Evolutionary conservation across 2,329 filamentous ascomycete genomes (phyloP).

Genomic region (Rugonectria rugulosa): DNA sequence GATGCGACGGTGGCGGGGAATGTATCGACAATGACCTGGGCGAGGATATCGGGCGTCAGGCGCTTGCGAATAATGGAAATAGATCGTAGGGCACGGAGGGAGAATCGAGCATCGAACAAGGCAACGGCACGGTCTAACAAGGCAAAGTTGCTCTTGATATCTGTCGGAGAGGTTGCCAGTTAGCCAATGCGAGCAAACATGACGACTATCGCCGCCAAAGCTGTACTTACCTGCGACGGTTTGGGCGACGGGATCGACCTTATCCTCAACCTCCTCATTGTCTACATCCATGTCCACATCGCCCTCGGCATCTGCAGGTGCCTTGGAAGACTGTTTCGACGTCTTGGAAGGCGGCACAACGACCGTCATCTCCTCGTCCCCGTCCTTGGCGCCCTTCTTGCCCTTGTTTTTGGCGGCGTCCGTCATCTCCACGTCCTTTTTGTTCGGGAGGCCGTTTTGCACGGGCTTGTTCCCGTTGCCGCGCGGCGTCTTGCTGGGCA

Average conservation of each 20-base stretch:
- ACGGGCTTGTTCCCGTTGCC: conserved; percentile 74
- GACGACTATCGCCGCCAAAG: neutral
- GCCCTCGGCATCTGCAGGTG: conserved; percentile 68
- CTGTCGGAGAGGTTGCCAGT: conserved; percentile 56
- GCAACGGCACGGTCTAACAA: conserved; percentile 91
- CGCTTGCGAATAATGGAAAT: conserved; percentile 96
- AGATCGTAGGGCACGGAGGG: conserved; percentile 89
- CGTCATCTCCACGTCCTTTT: conserved; percentile 73
- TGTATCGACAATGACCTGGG: conserved; percentile 81
- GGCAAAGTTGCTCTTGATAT: conserved; percentile 93
- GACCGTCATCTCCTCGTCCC: conserved; percentile 82
- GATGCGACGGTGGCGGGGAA: conserved; percentile 70
- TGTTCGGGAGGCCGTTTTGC: conserved; percentile 72
- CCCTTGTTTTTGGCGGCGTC: conserved; percentile 72
- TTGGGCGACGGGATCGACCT: conserved; percentile 68
- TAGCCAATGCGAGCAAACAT: conserved; percentile 24
- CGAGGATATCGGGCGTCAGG: conserved; percentile 81
- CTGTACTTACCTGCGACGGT: conserved; percentile 63
- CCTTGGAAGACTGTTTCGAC: conserved; percentile 63
- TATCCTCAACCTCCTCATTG: conserved; percentile 59
- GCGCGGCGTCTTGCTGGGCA: conserved; percentile 78
- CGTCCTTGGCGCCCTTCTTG: conserved; percentile 70
- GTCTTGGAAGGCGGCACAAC: conserved; percentile 78
- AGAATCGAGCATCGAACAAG: conserved; percentile 94
- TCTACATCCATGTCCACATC: conserved; percentile 75